Conservation (phyloP, 2,329 filamentous ascomycete genomes). For the Botrytis byssoidea region DNA sequence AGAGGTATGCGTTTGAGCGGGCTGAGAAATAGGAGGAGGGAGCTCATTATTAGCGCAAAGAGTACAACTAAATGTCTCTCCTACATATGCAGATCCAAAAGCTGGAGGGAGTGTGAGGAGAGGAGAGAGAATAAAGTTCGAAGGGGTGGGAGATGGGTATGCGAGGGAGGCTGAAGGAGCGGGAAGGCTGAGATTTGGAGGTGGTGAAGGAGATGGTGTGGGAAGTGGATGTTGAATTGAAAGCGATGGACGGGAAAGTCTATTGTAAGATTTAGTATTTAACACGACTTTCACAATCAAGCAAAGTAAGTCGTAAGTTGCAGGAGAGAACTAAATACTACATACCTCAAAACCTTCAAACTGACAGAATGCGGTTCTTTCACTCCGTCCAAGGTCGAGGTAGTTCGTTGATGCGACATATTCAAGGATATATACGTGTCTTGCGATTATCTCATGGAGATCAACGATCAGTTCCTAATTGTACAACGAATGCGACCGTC, state of each 20-base stretch:
- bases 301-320: fast-evolving
- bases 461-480: no score
- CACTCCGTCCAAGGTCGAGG: slow-evolving; percentile 39
- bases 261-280: slow-evolving; percentile 40
- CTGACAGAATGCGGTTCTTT: slow-evolving; percentile 80
- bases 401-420: slow-evolving; percentile 39
- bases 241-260: slow-evolving; percentile 78
- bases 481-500: background rate
- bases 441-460: background rate
- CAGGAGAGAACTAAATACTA: background rate
- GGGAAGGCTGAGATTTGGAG: slow-evolving; percentile 23
- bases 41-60: slow-evolving; percentile 93
- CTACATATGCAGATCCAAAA: slow-evolving; percentile 93
- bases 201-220: slow-evolving; percentile 43
- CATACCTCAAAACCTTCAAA: slow-evolving; percentile 70
- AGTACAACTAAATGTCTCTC: slow-evolving; percentile 91
- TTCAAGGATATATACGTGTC: background rate
- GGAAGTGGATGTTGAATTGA: slow-evolving; percentile 59
- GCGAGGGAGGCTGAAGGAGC: slow-evolving; percentile 64
- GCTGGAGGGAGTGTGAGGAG: slow-evolving; percentile 82
- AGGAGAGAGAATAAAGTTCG: slow-evolving; percentile 53
- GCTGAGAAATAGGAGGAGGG: slow-evolving; percentile 32
- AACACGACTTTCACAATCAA: no score
- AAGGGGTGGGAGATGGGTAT: slow-evolving; percentile 54
- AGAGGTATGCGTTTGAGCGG: background rate